Percentiles rank a stretch among this genome's conserved stretches.
phyloP scores from a whole-genome alignment of 495 filamentous ascomycete genomes.

The Astrocystis sublimbata region DNA sequence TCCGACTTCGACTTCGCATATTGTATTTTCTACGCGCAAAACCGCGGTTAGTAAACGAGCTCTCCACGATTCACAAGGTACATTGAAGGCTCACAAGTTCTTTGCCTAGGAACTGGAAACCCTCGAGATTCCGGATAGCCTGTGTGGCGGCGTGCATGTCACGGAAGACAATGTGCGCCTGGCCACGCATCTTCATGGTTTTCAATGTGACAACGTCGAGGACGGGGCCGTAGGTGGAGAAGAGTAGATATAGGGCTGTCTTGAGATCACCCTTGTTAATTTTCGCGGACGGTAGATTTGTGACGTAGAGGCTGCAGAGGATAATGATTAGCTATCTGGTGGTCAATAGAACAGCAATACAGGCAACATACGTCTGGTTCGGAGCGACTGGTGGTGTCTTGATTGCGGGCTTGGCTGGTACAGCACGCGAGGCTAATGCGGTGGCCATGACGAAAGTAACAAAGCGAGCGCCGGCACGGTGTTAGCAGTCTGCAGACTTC shows the following conservation, averaged over 20 bases:
- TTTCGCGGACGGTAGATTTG: conserved; percentile 79
- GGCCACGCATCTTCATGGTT: conserved; percentile 87
- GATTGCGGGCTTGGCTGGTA: conserved; percentile 28
- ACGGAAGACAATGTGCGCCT: conserved; percentile 89
- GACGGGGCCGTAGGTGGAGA: conserved; percentile 89
- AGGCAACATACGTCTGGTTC: conserved; percentile 68
- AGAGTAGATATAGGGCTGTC: conserved; percentile 85
- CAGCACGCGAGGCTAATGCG: conserved; percentile 20
- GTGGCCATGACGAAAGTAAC: conserved; percentile 19
- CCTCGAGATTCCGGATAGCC: conserved; percentile 84
- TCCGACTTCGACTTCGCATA: conserved; percentile 88
- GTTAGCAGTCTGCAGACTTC: not conserved
- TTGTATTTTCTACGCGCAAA: conserved; percentile 66
- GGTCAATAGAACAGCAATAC: not conserved
- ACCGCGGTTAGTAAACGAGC: conserved; percentile 25
- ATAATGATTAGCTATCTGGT: conserved; percentile 32
- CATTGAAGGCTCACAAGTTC: conserved; percentile 66
- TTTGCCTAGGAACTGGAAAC: conserved; percentile 82
- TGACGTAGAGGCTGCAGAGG: conserved; percentile 71
- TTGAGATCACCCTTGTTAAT: conserved; percentile 82
- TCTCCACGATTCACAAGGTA: not conserved
- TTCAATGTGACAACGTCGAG: conserved; percentile 92
- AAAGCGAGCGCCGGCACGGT: not conserved
- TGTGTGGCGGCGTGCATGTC: conserved; percentile 86
- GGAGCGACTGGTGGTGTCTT: conserved; percentile 54